Conservation (phyloP, 1,284 basidiomycete species). For the Irpex sp. region DNA sequence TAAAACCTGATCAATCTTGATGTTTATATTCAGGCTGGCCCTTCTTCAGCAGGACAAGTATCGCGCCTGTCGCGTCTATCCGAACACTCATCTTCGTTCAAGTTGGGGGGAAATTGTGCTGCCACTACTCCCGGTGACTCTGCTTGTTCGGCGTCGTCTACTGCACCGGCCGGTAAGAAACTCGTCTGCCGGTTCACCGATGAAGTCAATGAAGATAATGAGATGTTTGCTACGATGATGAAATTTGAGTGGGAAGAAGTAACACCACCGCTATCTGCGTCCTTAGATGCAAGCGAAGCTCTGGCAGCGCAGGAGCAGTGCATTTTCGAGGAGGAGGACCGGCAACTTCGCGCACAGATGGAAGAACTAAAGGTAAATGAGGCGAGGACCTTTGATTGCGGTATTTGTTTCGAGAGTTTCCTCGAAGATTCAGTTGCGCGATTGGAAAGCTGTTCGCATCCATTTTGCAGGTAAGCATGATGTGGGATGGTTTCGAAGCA, state of each 20-base stretch:
- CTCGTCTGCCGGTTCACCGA: constrained; percentile 7
- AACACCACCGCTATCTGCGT: neutral
- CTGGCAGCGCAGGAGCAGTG: constrained; percentile 32
- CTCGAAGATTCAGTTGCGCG: constrained; percentile 43
- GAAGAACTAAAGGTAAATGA: constrained; percentile 26
- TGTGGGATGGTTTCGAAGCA: no score
- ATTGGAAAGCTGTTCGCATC: constrained; percentile 46
- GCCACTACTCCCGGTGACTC: no score
- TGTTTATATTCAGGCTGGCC: no score
- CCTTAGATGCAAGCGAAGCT: neutral
- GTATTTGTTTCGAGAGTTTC: constrained; percentile 53
- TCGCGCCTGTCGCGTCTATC: no score
- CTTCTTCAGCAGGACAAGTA: no score
- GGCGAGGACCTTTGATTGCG: constrained; percentile 45
- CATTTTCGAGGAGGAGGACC: constrained; percentile 44
- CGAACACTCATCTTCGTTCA: no score
- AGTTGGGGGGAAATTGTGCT: no score
- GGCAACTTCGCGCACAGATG: constrained; percentile 33
- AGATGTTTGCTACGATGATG: constrained; percentile 25
- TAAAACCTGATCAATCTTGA: no score
- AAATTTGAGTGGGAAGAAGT: constrained; percentile 11
- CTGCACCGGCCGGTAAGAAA: constrained; percentile 3
- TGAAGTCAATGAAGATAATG: constrained; percentile 16
- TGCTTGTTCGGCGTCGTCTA: no score
- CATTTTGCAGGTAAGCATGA: constrained; percentile 41